phyloP scores from a whole-genome alignment of 768 basidiomycete species.

The Boletus reticuloceps region DNA sequence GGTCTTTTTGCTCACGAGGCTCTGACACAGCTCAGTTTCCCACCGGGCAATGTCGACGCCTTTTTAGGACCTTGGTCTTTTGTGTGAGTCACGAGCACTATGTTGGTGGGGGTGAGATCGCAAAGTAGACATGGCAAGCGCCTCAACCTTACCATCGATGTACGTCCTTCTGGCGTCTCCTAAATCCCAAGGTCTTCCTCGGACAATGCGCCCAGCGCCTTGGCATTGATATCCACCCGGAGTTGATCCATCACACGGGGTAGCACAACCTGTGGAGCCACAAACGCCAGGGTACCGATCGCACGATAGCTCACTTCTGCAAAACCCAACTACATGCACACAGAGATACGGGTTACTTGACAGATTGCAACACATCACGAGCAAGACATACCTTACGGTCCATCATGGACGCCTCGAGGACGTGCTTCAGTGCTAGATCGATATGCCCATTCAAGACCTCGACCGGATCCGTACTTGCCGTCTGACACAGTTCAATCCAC shows the following conservation, averaged over 20 bases:
- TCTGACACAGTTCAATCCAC: slow-evolving; percentile 85
- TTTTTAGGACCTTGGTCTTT: slow-evolving; percentile 46
- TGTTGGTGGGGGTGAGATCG: too few species aligned
- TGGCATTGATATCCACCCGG: slow-evolving; percentile 58
- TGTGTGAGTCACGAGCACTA: slow-evolving; percentile 67
- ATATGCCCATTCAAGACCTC: slow-evolving; percentile 51
- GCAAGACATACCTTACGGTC: slow-evolving; percentile 42
- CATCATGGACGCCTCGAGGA: slow-evolving; percentile 46
- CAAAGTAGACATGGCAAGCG: too few species aligned
- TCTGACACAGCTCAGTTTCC: slow-evolving; percentile 91
- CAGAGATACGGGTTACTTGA: too few species aligned
- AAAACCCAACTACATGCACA: slow-evolving; percentile 35
- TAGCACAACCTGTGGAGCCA: slow-evolving; percentile 67
- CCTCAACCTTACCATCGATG: slow-evolving; percentile 58
- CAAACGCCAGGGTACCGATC: slow-evolving; percentile 73
- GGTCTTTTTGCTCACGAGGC: slow-evolving; percentile 73
- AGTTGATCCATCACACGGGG: slow-evolving; percentile 71
- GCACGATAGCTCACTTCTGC: slow-evolving; percentile 72
- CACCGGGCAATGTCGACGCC: slow-evolving; percentile 88
- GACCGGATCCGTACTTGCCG: slow-evolving; percentile 63
- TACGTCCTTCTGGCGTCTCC: slow-evolving; percentile 82
- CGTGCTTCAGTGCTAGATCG: slow-evolving; percentile 46
- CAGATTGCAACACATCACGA: too few species aligned
- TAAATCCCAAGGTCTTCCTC: slow-evolving; percentile 80
- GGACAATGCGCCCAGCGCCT: slow-evolving; percentile 60